These are phyloP conservation scores for Spathaspora arborariae DNA, from an alignment of 805 yeast species.

Conservation along the genomic window DNA sequence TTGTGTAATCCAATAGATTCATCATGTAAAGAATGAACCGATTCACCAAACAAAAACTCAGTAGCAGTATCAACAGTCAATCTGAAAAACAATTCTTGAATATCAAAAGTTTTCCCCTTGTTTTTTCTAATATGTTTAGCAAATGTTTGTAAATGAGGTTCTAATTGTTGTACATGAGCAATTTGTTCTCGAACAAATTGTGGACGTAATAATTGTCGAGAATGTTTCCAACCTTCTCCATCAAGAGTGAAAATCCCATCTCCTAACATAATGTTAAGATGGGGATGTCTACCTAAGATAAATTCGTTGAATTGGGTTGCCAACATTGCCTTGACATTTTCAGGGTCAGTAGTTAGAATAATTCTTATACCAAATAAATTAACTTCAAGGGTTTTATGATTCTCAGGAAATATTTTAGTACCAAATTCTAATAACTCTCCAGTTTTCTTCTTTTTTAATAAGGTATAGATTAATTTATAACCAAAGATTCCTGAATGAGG, in stretches of 20 bases:
- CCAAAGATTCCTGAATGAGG: too few species aligned
- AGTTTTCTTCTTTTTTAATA: constrained; percentile 15
- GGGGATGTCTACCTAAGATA: constrained; percentile 18
- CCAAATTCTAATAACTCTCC: constrained; percentile 24
- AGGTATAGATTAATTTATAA: too few species aligned
- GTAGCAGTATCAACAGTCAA: constrained; percentile 39
- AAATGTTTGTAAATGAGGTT: constrained; percentile 26
- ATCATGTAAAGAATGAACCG: constrained; percentile 26
- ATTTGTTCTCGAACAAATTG: constrained; percentile 37
- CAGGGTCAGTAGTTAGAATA: constrained; percentile 30
- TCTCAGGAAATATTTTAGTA: constrained; percentile 6
- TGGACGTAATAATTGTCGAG: constrained; percentile 35
- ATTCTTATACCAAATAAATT: constrained; percentile 15
- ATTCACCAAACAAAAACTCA: constrained; percentile 40
- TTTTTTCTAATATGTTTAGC: constrained; percentile 20
- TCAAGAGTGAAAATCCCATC: constrained; percentile 38
- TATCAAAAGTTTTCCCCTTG: constrained; percentile 25
- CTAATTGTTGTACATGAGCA: constrained; percentile 31
- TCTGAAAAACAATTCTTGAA: constrained; percentile 31
- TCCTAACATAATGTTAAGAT: constrained; percentile 17
- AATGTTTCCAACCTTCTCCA: constrained; percentile 37
- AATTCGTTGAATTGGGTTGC: constrained; percentile 38
- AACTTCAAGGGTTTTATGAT: constrained; percentile 8
- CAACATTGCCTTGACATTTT: constrained; percentile 33
- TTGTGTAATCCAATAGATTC: constrained; percentile 22